phyloP scores from a whole-genome alignment of 148 eudicot species.

The Camellia japonica region DNA sequence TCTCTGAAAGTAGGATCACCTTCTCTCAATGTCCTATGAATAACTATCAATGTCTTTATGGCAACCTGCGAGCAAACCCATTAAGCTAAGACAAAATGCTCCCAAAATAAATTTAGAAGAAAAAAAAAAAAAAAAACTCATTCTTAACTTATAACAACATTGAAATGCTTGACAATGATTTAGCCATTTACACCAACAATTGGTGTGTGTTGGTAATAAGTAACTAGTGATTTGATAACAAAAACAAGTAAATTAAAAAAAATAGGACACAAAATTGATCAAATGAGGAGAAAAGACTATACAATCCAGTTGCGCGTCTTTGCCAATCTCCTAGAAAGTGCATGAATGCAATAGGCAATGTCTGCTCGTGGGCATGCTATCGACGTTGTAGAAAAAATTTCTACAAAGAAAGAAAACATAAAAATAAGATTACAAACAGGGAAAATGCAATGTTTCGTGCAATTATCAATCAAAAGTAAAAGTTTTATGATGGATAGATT shows the following conservation, averaged over 20 bases:
- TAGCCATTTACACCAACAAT: background rate
- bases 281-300: slow-evolving; percentile 21
- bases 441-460: background rate
- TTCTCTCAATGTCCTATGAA: slow-evolving; percentile 88
- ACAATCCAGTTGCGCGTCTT: slow-evolving; percentile 98
- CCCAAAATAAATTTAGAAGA: background rate
- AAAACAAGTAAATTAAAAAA: background rate
- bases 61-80: slow-evolving; percentile 59
- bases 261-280: background rate
- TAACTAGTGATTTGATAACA: background rate
- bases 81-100: background rate
- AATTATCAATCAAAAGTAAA: background rate
- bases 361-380: slow-evolving; percentile 79
- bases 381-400: slow-evolving; percentile 72
- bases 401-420: slow-evolving; percentile 33
- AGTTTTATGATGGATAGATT: too few species aligned
- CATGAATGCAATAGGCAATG: slow-evolving; percentile 93
- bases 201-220: background rate
- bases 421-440: slow-evolving; percentile 10
- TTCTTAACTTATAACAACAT: background rate
- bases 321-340: slow-evolving; percentile 77
- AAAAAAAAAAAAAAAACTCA: background rate
- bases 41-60: slow-evolving; percentile 76
- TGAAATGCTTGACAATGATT: background rate
- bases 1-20: slow-evolving; percentile 94